phyloP scores from a whole-genome alignment of 2,329 filamentous ascomycete genomes.

The Cladobotryum mycophilum region DNA sequence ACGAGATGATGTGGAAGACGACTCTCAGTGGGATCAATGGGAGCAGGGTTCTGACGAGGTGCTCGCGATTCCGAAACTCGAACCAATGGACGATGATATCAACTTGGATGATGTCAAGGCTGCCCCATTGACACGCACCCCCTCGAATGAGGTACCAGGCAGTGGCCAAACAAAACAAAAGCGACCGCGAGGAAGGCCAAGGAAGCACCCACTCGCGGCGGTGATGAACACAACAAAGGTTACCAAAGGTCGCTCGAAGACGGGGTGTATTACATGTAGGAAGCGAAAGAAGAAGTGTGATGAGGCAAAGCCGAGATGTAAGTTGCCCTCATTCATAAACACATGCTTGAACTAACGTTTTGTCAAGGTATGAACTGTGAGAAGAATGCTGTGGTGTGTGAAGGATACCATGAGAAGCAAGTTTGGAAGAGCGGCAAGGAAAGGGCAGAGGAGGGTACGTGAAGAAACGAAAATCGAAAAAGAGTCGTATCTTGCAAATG shows the following conservation, averaged over 20 bases:
- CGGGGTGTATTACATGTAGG: slow-evolving; percentile 61
- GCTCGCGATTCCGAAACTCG: slow-evolving; percentile 47
- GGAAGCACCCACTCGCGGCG: slow-evolving; percentile 68
- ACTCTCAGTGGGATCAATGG: slow-evolving; percentile 46
- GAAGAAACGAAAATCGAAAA: not conserved
- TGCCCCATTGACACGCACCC: slow-evolving; percentile 22
- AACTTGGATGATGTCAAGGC: slow-evolving; percentile 47
- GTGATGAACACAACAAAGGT: slow-evolving; percentile 57
- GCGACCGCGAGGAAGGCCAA: slow-evolving; percentile 69
- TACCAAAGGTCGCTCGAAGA: slow-evolving; percentile 69
- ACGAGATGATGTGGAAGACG: slow-evolving; percentile 32
- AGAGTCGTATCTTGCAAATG: not conserved
- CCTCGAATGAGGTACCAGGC: slow-evolving; percentile 16
- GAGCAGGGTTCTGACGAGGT: slow-evolving; percentile 41
- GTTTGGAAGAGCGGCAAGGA: slow-evolving; percentile 84
- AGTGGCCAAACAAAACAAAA: slow-evolving; percentile 41
- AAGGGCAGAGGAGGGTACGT: slow-evolving; percentile 60
- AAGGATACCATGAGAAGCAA: slow-evolving; percentile 81
- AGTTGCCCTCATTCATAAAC: not conserved
- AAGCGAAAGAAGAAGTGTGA: slow-evolving; percentile 69
- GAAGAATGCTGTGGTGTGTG: slow-evolving; percentile 88
- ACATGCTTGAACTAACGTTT: not conserved
- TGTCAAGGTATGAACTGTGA: slow-evolving; percentile 72
- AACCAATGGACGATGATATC: slow-evolving; percentile 51
- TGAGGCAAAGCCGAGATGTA: slow-evolving; percentile 61